Evolutionary conservation across 2,329 filamentous ascomycete species (phyloP).

Genomic region (Nemania serpens): DNA sequence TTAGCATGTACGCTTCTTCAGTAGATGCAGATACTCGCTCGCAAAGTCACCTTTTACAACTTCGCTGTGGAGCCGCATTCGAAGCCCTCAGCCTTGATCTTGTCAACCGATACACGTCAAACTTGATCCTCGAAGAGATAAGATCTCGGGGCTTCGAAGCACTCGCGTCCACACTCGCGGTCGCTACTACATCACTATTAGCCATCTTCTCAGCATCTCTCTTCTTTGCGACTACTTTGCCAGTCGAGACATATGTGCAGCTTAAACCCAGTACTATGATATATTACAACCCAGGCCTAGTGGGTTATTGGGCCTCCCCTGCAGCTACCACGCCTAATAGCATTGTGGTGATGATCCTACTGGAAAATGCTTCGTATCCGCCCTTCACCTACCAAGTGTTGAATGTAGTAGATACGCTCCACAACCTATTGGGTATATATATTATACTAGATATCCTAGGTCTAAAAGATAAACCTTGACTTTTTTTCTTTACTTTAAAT

Average conservation of each 20-base stretch:
- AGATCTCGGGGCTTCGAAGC: not conserved
- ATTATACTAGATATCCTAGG: too few relatives aligned
- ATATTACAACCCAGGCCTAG: not conserved
- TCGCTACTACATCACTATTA: not conserved
- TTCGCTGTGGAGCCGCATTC: not conserved
- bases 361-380: constrained; percentile 8
- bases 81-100: constrained; percentile 3
- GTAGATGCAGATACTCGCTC: constrained; percentile 3
- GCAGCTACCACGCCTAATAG: too few relatives aligned
- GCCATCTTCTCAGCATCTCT: constrained; percentile 12
- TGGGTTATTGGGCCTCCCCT: too few relatives aligned
- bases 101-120: constrained; percentile 3
- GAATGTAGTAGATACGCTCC: too few relatives aligned
- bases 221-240: constrained; percentile 5
- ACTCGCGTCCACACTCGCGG: constrained; percentile 2
- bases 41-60: constrained; percentile 1
- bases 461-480: too few relatives aligned
- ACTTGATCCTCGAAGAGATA: not conserved
- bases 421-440: too few relatives aligned
- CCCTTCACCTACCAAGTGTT: constrained; percentile 9
- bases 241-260: not conserved
- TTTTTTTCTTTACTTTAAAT: too few relatives aligned
- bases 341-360: not conserved
- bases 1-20: constrained; percentile 3
- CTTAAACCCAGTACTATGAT: not conserved